These are phyloP conservation scores for Cryptococcus neoformans DNA, from an alignment of 1,284 basidiomycete genomes.

Conservation along the genomic window DNA sequence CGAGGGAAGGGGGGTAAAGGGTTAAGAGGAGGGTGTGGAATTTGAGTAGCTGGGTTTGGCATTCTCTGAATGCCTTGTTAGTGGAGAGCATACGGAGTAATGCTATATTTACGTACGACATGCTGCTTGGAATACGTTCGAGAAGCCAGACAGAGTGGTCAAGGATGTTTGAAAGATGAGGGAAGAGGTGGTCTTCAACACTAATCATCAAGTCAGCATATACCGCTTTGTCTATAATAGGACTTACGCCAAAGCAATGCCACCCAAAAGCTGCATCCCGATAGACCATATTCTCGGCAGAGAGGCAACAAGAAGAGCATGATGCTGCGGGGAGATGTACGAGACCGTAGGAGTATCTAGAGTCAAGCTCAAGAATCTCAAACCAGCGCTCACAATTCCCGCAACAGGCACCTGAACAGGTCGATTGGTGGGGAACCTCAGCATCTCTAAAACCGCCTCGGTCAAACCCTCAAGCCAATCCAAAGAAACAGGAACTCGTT, in stretches of 20 bases:
- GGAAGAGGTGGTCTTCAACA: conserved; percentile 41
- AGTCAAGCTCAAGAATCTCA: conserved; percentile 56
- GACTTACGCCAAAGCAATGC: conserved; percentile 24
- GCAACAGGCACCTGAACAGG: conserved; percentile 67
- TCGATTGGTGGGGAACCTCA: conserved; percentile 58
- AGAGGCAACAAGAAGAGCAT: conserved; percentile 26
- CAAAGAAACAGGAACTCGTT: conserved; percentile 19
- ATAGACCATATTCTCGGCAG: conserved; percentile 38
- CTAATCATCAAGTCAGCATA: conserved; percentile 3
- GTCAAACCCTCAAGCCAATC: conserved; percentile 31
- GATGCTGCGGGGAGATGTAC: conserved; percentile 40
- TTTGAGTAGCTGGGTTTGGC: conserved; percentile 32
- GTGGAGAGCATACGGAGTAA: neutral
- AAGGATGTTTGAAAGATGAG: conserved; percentile 32
- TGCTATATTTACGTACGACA: conserved; percentile 12
- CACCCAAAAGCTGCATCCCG: conserved; percentile 20
- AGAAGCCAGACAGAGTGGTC: conserved; percentile 43
- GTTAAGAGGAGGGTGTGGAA: conserved; percentile 38
- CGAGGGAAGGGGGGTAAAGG: conserved; percentile 25
- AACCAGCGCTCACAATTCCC: conserved; percentile 40
- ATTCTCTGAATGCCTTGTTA: conserved; percentile 4
- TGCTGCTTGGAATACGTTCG: conserved; percentile 29
- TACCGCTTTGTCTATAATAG: neutral
- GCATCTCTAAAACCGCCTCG: conserved; percentile 28
- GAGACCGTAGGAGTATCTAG: conserved; percentile 53